A percentile compares a stretch with the other conserved stretches of the same genome.
Evolutionary conservation across 2,329 filamentous ascomycete genomes (phyloP).

Genomic region (Eurotiales sp.): DNA sequence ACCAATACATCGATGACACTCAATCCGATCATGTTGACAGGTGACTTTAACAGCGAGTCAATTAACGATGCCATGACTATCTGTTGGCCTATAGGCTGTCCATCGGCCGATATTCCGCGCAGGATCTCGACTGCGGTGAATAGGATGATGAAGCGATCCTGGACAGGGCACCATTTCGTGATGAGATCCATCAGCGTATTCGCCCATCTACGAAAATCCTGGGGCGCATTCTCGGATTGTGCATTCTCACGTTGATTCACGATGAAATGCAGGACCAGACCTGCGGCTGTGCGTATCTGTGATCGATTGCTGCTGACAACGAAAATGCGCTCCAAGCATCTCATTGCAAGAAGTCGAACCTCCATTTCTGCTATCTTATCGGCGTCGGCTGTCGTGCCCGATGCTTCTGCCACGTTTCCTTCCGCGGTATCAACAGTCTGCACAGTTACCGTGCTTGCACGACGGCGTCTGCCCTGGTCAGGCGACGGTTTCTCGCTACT

Average conservation of each 20-base stretch:
- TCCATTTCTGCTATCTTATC: conserved; percentile 89
- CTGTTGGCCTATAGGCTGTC: conserved; percentile 70
- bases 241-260: conserved; percentile 50
- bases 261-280: conserved; percentile 71
- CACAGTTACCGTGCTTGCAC: conserved; percentile 76
- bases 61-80: conserved; percentile 73
- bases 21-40: conserved; percentile 89
- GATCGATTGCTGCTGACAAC: conserved; percentile 69
- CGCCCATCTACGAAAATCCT: conserved; percentile 66
- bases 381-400: conserved; percentile 77
- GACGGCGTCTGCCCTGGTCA: conserved; percentile 55
- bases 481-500: conserved; percentile 58
- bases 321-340: conserved; percentile 84
- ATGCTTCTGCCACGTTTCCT: conserved; percentile 62
- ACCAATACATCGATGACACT: conserved; percentile 94
- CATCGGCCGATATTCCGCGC: conserved; percentile 62
- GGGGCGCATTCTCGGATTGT: conserved; percentile 42
- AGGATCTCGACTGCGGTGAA: conserved; percentile 76
- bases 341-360: conserved; percentile 76
- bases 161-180: conserved; percentile 84
- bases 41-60: conserved; percentile 75
- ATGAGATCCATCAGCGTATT: conserved; percentile 76
- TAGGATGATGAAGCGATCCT: conserved; percentile 88
- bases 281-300: conserved; percentile 75
- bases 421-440: conserved; percentile 66